Base-by-base conservation (phyloP, 2,329 filamentous ascomycete species). In the Nemania sp. region DNA sequence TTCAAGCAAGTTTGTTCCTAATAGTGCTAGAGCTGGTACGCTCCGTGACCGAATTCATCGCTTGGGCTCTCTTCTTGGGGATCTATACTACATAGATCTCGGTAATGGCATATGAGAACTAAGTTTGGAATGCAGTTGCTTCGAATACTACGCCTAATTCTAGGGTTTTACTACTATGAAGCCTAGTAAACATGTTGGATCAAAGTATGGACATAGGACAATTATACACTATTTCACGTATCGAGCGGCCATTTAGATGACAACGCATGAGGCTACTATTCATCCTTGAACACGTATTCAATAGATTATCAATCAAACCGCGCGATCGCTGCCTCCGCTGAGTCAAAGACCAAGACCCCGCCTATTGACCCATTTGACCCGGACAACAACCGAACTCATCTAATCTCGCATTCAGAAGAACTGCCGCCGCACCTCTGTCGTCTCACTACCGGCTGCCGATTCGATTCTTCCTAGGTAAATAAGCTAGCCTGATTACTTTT, bases 371-470 rank as follows among this genome's bases (percentile, higher is more conserved):
- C n/a, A 29, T 45, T n/a, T 67, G 35, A 59, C 32, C 60, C 55
- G 65, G 65, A 59, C 41, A 67, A 55, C 54, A 61, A 67, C 61
- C 51, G 64, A 55, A 26, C 11, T 52, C 24, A n/a, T 52, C 29
- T 35, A n/a, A 22, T 24, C 32, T 56, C 47, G 13, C 54, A 26
- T 32, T n/a, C 20, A 68, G 60, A 51, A 43, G 55, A 67, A 56
- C 54, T 60, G 51, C 65, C 65, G 65, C 11, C 26, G 45, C 47
- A 54, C 54, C 38, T 35, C 27, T 59, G 20, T 43, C 27, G 29
- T 22, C 18, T n/a, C 26, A 43, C 54, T 54, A 54, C 54, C 59
- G 64, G 54, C 49, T 32, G 29, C 29, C 29, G 29, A 59, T 60
- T 54, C 29, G 29, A 59, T 60, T 54, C 29, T 64, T 55, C 49